Percentiles rank a stretch among this genome's conserved stretches.
Conservation (phyloP, 495 filamentous ascomycete species). For the Annulohypoxylon stygium region DNA sequence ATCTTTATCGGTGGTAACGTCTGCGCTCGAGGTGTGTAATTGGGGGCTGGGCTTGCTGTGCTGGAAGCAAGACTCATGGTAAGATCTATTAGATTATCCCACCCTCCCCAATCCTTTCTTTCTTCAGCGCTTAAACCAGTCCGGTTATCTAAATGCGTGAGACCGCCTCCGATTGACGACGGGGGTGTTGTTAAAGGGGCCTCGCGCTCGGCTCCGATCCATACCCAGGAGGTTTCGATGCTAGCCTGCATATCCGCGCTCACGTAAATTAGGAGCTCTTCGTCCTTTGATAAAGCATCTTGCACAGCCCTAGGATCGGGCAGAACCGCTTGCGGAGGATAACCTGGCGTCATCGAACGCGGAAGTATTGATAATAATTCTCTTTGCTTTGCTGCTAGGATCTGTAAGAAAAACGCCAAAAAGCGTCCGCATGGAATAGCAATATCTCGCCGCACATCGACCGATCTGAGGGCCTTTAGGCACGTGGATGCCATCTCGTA, state of each 20-base stretch:
- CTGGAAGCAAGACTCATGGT: constrained; percentile 46
- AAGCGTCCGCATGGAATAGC: constrained; percentile 86
- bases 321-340: constrained; percentile 42
- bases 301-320: constrained; percentile 50
- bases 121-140: constrained; percentile 62
- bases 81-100: constrained; percentile 62
- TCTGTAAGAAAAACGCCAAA: constrained; percentile 82
- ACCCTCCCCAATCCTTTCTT: constrained; percentile 68
- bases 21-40: constrained; percentile 39
- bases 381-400: constrained; percentile 70
- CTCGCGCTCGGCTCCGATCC: constrained; percentile 75
- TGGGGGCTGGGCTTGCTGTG: constrained; percentile 40
- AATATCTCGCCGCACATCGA: constrained; percentile 76
- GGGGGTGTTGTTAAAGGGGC: constrained; percentile 39
- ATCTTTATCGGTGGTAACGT: constrained; percentile 52
- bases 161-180: constrained; percentile 38
- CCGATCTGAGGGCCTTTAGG: constrained; percentile 74
- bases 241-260: constrained; percentile 92
- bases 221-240: constrained; percentile 85
- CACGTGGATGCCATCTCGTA: constrained; percentile 79
- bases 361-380: constrained; percentile 58
- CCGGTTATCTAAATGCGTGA: constrained; percentile 46
- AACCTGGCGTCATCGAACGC: constrained; percentile 43
- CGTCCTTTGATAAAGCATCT: constrained; percentile 76
- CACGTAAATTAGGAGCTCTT: constrained; percentile 90